phyloP scores from a whole-genome alignment of 2,329 filamentous ascomycete genomes.

The Biscogniauxia marginata region DNA sequence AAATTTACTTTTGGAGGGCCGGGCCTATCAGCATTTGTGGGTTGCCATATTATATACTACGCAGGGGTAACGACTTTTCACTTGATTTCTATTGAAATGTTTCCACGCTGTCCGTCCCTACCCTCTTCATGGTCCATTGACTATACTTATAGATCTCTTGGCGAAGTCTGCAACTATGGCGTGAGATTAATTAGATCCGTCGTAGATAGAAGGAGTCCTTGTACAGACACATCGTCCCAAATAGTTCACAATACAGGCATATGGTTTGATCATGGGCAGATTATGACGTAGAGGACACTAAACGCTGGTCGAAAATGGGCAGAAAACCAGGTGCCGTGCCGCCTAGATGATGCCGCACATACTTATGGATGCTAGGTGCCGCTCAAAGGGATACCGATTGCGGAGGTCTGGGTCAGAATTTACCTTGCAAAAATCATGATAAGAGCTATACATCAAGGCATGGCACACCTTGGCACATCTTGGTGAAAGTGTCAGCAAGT shows the following conservation, averaged over 20 bases:
- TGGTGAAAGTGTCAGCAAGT: too few relatives aligned
- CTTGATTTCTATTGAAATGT: not conserved
- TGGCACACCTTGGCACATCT: too few relatives aligned
- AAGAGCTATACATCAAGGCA: too few relatives aligned
- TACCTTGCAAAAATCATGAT: too few relatives aligned
- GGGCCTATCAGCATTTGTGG: not conserved
- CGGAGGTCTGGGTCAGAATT: not conserved
- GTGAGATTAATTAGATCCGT: not conserved
- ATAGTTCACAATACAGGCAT: not conserved
- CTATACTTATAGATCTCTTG: not conserved
- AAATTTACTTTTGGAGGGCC: not conserved
- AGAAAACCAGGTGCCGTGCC: too few relatives aligned
- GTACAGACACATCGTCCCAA: not conserved
- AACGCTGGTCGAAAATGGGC: not conserved
- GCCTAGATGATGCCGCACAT: too few relatives aligned
- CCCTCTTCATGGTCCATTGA: not conserved
- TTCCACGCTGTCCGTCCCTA: not conserved
- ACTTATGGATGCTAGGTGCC: not conserved
- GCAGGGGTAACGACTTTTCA: not conserved
- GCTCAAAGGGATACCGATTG: not conserved
- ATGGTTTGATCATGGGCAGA: not conserved
- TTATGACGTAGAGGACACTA: not conserved
- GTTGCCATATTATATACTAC: not conserved
- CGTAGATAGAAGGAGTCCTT: not conserved
- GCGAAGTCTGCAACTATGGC: not conserved